Base-by-base conservation (phyloP, 805 yeast species). In the Nakazawaea molendinolei region DNA sequence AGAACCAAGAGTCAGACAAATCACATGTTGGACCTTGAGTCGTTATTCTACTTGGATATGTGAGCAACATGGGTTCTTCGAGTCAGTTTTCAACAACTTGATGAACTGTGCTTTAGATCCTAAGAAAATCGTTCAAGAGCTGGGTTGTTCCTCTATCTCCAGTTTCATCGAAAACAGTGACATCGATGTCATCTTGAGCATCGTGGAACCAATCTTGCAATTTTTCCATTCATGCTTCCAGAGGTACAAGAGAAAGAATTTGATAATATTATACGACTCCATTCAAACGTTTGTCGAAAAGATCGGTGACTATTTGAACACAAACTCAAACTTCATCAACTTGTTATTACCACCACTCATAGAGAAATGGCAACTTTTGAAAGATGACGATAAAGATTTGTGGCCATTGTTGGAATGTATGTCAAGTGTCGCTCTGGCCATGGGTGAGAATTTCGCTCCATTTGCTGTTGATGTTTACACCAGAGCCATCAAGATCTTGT, bases 351-450 rank as follows among this genome's bases (percentile, higher is more conserved):
- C 95, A 5, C 94, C 95, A 18, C 65, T 92, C 39, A 71, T 90
- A 33, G 67, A 61, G 10, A 83, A 85, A 58, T 92, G 98, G 98
- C 76, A 79, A 39, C 48, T 57, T 26, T 58, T 87, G 34, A 61
- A 65, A 12, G 96, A 92, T 52, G 76, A 77, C 38, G 97, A 90
- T 55, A 73, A 74, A 37, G 95, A 79, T 48, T 59, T 90, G 45
- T 86, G 97, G 90, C 94, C 97, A 5, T 65, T 92, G 44, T 62
- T 92, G 41, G 97, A 90, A 57, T 89, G 97, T 59, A 71, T 92
- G 74, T 85, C 96, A 4, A 76, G 87, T 14, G 83, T 92, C 23
- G 95, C 97, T 9, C 87, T 95, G 1, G 73, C 87, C 3, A 61
- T 89, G 41, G 94, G 95, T 16, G 86, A 82, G 44, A 55, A 73